A percentile compares a stretch with the other conserved stretches of the same genome.
Conservation (phyloP, 179 eudicot species). For the Corrigiola litoralis region DNA sequence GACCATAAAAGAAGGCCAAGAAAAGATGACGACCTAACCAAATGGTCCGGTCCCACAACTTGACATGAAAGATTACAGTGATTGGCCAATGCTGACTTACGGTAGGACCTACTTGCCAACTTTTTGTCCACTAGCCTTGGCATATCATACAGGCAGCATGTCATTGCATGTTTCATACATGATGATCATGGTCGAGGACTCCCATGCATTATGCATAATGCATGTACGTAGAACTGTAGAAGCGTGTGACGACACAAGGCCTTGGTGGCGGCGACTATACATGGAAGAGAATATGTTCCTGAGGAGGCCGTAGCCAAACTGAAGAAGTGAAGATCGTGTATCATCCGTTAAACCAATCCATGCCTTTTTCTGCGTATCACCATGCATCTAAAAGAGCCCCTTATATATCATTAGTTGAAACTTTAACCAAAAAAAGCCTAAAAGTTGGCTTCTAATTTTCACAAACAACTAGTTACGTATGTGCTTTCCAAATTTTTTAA, state of each 20-base stretch:
- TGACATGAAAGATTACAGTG: neutral
- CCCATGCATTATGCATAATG: neutral
- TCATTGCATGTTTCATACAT: too few species aligned
- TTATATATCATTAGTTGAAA: conserved; percentile 16
- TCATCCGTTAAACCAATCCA: conserved; percentile 18
- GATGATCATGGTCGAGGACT: too few species aligned
- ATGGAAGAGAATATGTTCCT: conserved; percentile 25
- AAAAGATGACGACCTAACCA: neutral
- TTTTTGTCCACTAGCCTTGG: neutral
- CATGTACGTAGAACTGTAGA: neutral
- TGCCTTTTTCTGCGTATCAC: conserved; percentile 15
- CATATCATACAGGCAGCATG: neutral
- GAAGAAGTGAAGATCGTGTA: conserved; percentile 25
- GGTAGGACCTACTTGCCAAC: neutral
- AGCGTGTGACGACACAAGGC: neutral
- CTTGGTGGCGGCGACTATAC: conserved; percentile 8
- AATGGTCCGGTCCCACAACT: neutral
- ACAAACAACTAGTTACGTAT: neutral
- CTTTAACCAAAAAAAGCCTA: conserved; percentile 7
- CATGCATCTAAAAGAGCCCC: conserved; percentile 22
- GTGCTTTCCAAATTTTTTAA: conserved; percentile 1
- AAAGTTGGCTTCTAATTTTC: conserved; percentile 3
- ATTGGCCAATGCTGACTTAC: conserved; percentile 5
- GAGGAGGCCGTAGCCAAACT: conserved; percentile 8
- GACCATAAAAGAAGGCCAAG: conserved; percentile 4